Percentiles rank a stretch among this genome's conserved stretches.
Conservation (phyloP, 2,329 filamentous ascomycete species). For the Domatiomyces catenatus region DNA sequence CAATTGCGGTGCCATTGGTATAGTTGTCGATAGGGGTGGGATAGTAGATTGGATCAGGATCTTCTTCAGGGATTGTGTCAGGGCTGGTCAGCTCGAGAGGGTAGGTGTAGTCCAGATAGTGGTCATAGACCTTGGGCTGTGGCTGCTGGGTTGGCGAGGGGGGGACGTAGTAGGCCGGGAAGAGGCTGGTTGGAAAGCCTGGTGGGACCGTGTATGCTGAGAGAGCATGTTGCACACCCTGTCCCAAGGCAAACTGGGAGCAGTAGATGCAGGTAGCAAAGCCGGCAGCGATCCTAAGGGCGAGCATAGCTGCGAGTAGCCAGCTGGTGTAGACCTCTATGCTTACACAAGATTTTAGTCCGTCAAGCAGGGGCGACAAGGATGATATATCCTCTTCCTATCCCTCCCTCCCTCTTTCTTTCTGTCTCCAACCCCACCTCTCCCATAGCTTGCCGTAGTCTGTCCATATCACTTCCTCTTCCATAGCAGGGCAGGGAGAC, state of each 20-base stretch:
- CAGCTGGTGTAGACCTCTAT: not conserved
- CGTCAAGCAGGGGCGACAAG: not conserved
- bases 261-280: conserved; percentile 1
- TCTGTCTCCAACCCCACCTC: not conserved
- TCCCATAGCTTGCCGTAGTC: not conserved
- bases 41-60: conserved; percentile 36
- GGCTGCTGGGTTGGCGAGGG: conserved; percentile 21
- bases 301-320: not conserved
- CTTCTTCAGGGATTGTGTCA: conserved; percentile 33
- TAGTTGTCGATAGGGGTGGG: conserved; percentile 35
- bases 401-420: too few species aligned
- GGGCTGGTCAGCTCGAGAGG: conserved; percentile 41
- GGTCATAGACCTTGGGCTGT: conserved; percentile 40
- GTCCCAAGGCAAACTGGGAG: conserved; percentile 4
- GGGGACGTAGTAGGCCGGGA: conserved; percentile 14
- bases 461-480: not conserved
- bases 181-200: conserved; percentile 14
- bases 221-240: conserved; percentile 2
- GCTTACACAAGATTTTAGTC: not conserved
- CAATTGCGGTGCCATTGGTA: conserved; percentile 17
- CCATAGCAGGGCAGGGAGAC: not conserved
- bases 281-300: not conserved
- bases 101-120: conserved; percentile 39
- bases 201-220: conserved; percentile 12
- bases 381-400: not conserved